phyloP scores from a whole-genome alignment of 495 filamentous ascomycete species.

The Hypoxylon intermedium region DNA sequence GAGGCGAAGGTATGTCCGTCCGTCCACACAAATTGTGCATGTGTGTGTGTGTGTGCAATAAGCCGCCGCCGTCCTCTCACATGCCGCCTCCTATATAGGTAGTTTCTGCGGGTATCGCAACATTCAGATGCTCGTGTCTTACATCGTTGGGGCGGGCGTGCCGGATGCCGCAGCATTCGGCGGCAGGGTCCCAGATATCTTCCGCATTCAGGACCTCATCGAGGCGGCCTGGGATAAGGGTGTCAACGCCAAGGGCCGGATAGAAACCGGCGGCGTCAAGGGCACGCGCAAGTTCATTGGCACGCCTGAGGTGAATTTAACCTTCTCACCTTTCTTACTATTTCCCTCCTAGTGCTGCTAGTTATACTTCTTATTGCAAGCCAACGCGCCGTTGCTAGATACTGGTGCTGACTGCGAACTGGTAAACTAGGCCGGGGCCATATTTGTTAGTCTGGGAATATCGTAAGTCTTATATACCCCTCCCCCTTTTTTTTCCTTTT shows the following conservation, averaged over 20 bases:
- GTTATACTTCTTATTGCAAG: background rate
- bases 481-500: background rate
- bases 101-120: constrained; percentile 98
- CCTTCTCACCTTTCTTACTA: background rate
- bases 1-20: constrained; percentile 61
- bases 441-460: constrained; percentile 1
- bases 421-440: background rate
- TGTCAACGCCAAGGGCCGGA: constrained; percentile 73
- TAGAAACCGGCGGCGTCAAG: constrained; percentile 85
- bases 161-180: constrained; percentile 67
- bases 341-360: background rate
- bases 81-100: constrained; percentile 57
- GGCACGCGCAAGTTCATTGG: constrained; percentile 96
- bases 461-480: background rate
- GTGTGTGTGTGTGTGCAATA: too few relatives aligned
- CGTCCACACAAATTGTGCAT: too few relatives aligned
- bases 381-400: background rate
- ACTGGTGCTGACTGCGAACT: background rate
- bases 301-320: constrained; percentile 77
- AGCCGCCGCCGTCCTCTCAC: too few relatives aligned
- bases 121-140: constrained; percentile 91
- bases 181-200: constrained; percentile 73
- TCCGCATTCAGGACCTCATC: constrained; percentile 86
- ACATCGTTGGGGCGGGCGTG: constrained; percentile 65
- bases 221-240: constrained; percentile 90